These are phyloP conservation scores for Cryptococcus maquisensis DNA, from an alignment of 1,284 basidiomycete species.

Conservation along the genomic window DNA sequence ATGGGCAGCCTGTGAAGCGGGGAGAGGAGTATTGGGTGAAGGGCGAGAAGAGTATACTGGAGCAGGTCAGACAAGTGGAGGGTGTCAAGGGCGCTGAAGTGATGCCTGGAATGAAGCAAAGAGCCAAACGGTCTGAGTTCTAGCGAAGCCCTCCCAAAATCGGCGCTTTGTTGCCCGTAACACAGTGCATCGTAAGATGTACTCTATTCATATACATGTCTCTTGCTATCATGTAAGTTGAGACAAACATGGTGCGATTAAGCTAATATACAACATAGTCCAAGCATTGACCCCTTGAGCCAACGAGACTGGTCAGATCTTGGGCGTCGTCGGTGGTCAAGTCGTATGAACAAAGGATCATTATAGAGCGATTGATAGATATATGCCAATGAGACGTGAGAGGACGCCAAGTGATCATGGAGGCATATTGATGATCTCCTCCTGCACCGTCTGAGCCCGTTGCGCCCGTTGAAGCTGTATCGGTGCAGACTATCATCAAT, in stretches of 20 bases:
- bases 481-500: constrained; percentile 30
- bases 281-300: no score
- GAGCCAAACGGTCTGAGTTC: constrained; percentile 37
- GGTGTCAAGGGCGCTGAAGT: constrained; percentile 30
- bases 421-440: constrained; percentile 34
- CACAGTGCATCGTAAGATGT: no score
- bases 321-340: no score
- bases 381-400: not conserved
- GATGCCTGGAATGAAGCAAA: constrained; percentile 31
- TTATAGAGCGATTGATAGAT: not conserved
- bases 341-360: not conserved
- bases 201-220: no score
- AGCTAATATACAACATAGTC: no score
- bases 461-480: constrained; percentile 41
- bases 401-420: constrained; percentile 1
- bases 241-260: no score
- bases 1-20: constrained; percentile 9
- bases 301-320: no score
- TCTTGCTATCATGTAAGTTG: no score
- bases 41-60: constrained; percentile 10
- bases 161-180: no score
- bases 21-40: constrained; percentile 13
- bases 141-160: constrained; percentile 4
- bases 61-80: constrained; percentile 19
- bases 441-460: constrained; percentile 43